A percentile compares a stretch with the other conserved stretches of the same genome.
Evolutionary conservation across 345 rosid species (phyloP).

Genomic region (Brassica incana): DNA sequence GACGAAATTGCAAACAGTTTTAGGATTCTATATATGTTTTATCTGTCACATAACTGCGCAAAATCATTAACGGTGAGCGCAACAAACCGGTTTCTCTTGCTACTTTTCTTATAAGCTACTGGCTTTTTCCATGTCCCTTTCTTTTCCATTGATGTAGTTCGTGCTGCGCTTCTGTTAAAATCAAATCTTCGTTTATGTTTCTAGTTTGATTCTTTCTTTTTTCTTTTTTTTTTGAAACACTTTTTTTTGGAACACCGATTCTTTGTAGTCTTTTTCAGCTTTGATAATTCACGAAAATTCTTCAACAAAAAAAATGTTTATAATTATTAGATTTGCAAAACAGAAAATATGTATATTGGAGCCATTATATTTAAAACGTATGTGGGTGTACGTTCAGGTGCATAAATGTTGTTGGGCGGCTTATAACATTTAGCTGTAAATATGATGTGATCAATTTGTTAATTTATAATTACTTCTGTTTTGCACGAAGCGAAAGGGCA

Average conservation of each 20-base stretch:
- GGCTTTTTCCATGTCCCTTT: not conserved
- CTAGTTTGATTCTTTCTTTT: not conserved
- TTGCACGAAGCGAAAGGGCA: constrained; percentile 39
- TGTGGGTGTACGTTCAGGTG: constrained; percentile 1
- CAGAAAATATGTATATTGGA: not conserved
- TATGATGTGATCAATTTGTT: constrained; percentile 7
- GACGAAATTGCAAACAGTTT: not conserved
- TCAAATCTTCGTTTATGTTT: not conserved
- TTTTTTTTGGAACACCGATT: not conserved
- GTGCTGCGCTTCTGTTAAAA: not conserved
- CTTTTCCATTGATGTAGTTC: not conserved
- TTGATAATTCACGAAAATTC: not conserved
- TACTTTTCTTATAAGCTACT: not conserved
- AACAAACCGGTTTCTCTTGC: not conserved
- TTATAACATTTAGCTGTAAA: constrained; percentile 11
- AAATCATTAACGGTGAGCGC: not conserved
- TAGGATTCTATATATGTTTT: not conserved
- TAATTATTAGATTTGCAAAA: not conserved
- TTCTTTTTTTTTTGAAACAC: not conserved
- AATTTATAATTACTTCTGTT: constrained; percentile 13
- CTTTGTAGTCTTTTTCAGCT: not conserved
- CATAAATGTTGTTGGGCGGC: constrained; percentile 5
- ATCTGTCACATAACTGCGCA: not conserved
- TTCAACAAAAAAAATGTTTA: not conserved
- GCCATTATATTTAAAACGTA: not conserved